Conservation (phyloP, 179 eudicot species). For the Dionaea muscipula region DNA sequence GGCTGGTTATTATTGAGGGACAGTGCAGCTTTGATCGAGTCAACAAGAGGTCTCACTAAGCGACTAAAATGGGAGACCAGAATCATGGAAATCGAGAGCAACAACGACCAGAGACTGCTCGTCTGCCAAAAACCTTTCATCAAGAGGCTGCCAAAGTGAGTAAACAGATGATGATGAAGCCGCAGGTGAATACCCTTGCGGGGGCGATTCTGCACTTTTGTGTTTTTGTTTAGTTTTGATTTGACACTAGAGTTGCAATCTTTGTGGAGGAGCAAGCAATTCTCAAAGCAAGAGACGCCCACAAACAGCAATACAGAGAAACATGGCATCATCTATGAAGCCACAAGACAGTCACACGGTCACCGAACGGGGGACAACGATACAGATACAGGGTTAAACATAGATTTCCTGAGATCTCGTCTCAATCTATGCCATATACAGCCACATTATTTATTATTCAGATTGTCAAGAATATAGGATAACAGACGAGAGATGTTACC, state of each 20-base stretch:
- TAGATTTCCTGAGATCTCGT: constrained; percentile 17
- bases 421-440: constrained; percentile 9
- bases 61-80: constrained; percentile 89
- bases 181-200: not conserved
- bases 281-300: not conserved
- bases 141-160: constrained; percentile 43
- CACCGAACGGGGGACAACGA: constrained; percentile 34
- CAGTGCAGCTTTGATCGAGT: constrained; percentile 48
- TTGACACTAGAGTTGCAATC: not conserved
- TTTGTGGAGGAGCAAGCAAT: constrained; percentile 9
- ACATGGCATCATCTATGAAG: constrained; percentile 44
- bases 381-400: constrained; percentile 29
- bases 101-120: constrained; percentile 66
- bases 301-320: constrained; percentile 11
- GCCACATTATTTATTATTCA: constrained; percentile 11
- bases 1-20: constrained; percentile 94
- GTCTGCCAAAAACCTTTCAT: constrained; percentile 91
- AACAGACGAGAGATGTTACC: constrained; percentile 8
- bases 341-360: constrained; percentile 70
- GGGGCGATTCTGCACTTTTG: constrained; percentile 14
- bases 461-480: constrained; percentile 25
- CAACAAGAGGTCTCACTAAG: constrained; percentile 53
- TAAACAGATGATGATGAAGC: not conserved
- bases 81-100: constrained; percentile 67
- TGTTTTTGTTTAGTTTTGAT: not conserved